Percentiles rank a stretch among this genome's conserved stretches.
These are phyloP conservation scores for Wickerhamomyces silvicola DNA, from an alignment of 805 yeast genomes.

Conservation along the genomic window DNA sequence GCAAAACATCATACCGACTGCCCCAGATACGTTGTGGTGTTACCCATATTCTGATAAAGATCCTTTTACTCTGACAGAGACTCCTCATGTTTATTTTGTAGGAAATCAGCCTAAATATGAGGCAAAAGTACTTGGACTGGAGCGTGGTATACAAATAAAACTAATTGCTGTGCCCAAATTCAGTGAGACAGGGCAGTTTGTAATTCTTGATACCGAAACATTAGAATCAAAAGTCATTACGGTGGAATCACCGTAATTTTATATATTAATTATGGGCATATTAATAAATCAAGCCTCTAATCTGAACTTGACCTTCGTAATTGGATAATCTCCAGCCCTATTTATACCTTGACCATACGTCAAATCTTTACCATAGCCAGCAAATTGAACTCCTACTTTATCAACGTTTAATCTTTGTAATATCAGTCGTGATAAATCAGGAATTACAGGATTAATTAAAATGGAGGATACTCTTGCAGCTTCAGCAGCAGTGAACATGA, in stretches of 20 bases:
- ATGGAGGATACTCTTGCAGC: constrained; percentile 61
- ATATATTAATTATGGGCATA: background rate
- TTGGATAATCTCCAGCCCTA: constrained; percentile 43
- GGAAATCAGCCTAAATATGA: constrained; percentile 75
- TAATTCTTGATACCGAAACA: constrained; percentile 51
- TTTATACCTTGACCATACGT: constrained; percentile 57
- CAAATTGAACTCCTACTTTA: constrained; percentile 37
- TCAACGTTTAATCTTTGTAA: constrained; percentile 60
- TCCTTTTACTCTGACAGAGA: constrained; percentile 72
- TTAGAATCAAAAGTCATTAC: constrained; percentile 47
- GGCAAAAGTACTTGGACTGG: constrained; percentile 33
- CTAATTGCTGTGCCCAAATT: constrained; percentile 70
- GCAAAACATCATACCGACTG: constrained; percentile 89
- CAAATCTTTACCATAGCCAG: constrained; percentile 50
- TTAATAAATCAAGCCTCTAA: constrained; percentile 1
- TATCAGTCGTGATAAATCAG: constrained; percentile 48
- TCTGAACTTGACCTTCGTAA: constrained; percentile 26
- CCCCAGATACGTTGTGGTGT: constrained; percentile 91
- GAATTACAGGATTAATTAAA: constrained; percentile 66
- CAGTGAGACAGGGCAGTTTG: constrained; percentile 54
- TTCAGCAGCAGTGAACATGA: constrained; percentile 65
- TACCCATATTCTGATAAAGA: constrained; percentile 74
- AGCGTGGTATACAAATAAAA: constrained; percentile 36
- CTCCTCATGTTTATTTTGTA: constrained; percentile 81
- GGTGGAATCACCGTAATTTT: constrained; percentile 5